These are phyloP conservation scores for Besnoitia besnoiti DNA, from an alignment of 169 alveolate genomes.

Conservation along the genomic window DNA sequence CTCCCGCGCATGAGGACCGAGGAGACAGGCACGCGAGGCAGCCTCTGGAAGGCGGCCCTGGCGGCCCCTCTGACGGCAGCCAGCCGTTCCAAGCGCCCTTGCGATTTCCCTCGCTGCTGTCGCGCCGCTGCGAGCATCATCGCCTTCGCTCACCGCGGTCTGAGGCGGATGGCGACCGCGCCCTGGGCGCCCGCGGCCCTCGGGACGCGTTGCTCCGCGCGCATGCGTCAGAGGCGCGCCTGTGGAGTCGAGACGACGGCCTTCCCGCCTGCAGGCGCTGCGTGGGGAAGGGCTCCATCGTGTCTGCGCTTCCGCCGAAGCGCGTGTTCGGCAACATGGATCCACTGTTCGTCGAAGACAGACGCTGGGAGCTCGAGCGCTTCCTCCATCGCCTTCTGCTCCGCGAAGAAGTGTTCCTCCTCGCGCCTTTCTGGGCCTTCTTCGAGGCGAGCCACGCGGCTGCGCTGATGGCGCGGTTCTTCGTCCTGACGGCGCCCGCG, in stretches of 20 bases:
- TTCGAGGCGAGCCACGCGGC: neutral
- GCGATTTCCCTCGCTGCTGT: too few species aligned
- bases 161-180: too few species aligned
- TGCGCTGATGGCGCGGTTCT: slow-evolving; percentile 3
- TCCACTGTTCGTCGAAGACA: slow-evolving; percentile 3
- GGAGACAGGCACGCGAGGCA: too few species aligned
- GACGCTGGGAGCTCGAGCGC: slow-evolving; percentile 14
- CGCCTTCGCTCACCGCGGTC: too few species aligned
- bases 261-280: neutral
- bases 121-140: too few species aligned
- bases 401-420: slow-evolving; percentile 9
- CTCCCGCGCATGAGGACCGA: too few species aligned
- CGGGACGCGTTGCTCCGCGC: too few species aligned
- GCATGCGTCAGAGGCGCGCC: too few species aligned
- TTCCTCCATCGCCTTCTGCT: neutral
- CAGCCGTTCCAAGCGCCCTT: too few species aligned
- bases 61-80: too few species aligned
- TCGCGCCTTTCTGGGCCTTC: slow-evolving; percentile 4
- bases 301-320: slow-evolving; percentile 1
- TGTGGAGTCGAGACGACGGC: neutral
- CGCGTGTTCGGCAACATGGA: neutral
- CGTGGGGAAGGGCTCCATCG: neutral
- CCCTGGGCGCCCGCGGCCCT: too few species aligned
- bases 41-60: too few species aligned
- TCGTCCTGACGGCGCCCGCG: neutral